Conservation (phyloP, 2,329 filamentous ascomycete genomes). For the Aspergillus awamori region DNA sequence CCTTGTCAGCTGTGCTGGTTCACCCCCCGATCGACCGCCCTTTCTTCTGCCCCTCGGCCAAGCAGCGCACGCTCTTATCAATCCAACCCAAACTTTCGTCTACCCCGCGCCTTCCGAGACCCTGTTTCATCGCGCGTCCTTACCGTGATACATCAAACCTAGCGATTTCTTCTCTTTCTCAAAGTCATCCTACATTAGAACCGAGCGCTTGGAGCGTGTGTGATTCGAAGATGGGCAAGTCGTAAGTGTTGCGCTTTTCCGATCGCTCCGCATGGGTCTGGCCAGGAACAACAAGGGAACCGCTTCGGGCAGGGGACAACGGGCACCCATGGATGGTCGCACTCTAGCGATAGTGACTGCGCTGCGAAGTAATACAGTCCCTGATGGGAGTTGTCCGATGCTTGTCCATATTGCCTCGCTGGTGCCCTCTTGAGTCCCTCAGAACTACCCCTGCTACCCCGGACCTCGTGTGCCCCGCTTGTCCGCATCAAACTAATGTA, state of each 20-base stretch:
- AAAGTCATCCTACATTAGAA: background rate
- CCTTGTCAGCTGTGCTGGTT: background rate
- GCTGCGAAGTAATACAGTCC: background rate
- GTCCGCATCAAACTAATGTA: slow-evolving; percentile 5
- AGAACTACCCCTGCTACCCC: background rate
- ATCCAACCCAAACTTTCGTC: slow-evolving; percentile 14
- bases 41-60: slow-evolving; percentile 8
- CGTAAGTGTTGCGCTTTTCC: slow-evolving; percentile 32
- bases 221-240: slow-evolving; percentile 40
- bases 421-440: background rate
- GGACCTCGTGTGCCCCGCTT: background rate
- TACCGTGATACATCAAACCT: background rate
- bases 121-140: slow-evolving; percentile 11
- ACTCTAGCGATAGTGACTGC: background rate
- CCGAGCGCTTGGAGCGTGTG: slow-evolving; percentile 8
- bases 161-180: background rate
- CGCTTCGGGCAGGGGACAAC: background rate
- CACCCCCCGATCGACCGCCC: background rate
- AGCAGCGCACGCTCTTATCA: slow-evolving; percentile 24
- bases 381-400: background rate
- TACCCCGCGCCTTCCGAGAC: slow-evolving; percentile 27
- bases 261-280: slow-evolving; percentile 15
- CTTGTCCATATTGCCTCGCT: no score
- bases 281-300: background rate
- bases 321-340: background rate